Evolutionary conservation across 768 basidiomycete genomes (phyloP).

Genomic region (Mycena indigotica): DNA sequence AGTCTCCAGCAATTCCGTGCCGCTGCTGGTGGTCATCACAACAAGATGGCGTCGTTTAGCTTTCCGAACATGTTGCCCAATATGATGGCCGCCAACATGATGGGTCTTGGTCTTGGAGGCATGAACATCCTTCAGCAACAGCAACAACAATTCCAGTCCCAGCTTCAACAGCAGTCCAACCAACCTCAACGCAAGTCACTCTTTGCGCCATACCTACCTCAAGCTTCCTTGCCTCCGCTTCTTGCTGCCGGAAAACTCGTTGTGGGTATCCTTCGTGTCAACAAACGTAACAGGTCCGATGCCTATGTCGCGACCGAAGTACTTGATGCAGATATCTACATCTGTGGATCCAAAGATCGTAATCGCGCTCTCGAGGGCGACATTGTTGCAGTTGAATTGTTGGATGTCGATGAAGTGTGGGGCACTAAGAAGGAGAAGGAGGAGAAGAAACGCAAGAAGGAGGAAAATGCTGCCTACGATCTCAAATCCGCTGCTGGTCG

Average conservation of each 20-base stretch:
- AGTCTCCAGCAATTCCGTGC: conserved; percentile 97
- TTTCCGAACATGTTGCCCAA: conserved; percentile 98
- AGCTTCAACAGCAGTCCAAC: conserved; percentile 88
- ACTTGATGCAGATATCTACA: conserved; percentile 97
- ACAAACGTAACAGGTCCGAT: conserved; percentile 97
- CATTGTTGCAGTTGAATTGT: conserved; percentile 95
- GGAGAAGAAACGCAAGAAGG: conserved; percentile 99
- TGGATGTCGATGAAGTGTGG: conserved; percentile 98
- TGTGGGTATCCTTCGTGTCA: conserved; percentile 94
- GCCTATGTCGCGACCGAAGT: conserved; percentile 99
- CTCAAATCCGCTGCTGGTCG: conserved; percentile 70
- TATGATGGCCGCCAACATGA: conserved; percentile 96
- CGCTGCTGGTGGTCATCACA: conserved; percentile 88
- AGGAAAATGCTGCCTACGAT: conserved; percentile 97
- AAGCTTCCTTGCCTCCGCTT: conserved; percentile 94
- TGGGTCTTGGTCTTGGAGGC: conserved; percentile 83
- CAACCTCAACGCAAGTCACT: conserved; percentile 97
- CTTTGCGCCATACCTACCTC: conserved; percentile 97
- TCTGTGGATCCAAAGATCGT: conserved; percentile 97
- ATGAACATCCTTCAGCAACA: conserved; percentile 90
- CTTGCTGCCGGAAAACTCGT: conserved; percentile 97
- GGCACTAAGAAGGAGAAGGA: conserved; percentile 99
- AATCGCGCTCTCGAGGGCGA: conserved; percentile 98
- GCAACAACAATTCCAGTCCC: conserved; percentile 93
- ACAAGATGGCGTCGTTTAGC: conserved; percentile 96